Evolutionary conservation across 2,329 filamentous ascomycete species (phyloP), one percentile per base, ranked within the genome.

Genomic region (Teratosphaeriaceae sp.): DNA sequence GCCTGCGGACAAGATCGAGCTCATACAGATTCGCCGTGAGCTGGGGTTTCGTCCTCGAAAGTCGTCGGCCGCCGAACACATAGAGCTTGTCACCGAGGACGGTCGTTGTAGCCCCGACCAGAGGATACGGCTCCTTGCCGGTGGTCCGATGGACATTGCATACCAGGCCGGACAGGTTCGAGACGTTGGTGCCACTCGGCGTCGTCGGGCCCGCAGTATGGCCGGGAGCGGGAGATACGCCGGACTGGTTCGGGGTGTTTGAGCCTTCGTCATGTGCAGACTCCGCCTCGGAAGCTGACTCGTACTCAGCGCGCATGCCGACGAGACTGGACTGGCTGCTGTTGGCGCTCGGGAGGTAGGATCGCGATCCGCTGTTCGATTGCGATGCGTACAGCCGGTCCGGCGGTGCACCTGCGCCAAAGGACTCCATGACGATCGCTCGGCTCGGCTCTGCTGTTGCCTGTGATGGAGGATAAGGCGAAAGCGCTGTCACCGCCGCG

Each of bases 1-100:
- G 88, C 45, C 92, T 79, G 42, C 83, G 78, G 49, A 96, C 85
- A 35, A 98, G 74, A 63, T 98, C 90, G 43, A 98, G 71, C 63
- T 97, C 90, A 65, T 95, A 97, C 46, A 98, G 71, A 58, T 96
- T 88, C 5, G 88, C 84, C 1, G 89, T 96, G 48, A 98, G 70
- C 39, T 87, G 83, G 7, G 89, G 87, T 43, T 86, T 80, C 50
- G 81, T 90, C 52, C 88, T 74, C 12, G 92, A 96, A 40, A 97
- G 69, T 54, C 94, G 80, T 41, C 90, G 78, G 6, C 92, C 92
- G 36, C 92, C 92, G 69, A 97, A 98, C 3, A 97, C 89, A 63
- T 95, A 98, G 18, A 98, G 74, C 64, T 94, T 96, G 65, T 98
- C 92, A 21, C 90, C 92, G 1, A 98, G 66, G 37, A 97, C 86